These are phyloP conservation scores for Hydrangea macrophylla DNA, from an alignment of 148 eudicot genomes.

Conservation along the genomic window DNA sequence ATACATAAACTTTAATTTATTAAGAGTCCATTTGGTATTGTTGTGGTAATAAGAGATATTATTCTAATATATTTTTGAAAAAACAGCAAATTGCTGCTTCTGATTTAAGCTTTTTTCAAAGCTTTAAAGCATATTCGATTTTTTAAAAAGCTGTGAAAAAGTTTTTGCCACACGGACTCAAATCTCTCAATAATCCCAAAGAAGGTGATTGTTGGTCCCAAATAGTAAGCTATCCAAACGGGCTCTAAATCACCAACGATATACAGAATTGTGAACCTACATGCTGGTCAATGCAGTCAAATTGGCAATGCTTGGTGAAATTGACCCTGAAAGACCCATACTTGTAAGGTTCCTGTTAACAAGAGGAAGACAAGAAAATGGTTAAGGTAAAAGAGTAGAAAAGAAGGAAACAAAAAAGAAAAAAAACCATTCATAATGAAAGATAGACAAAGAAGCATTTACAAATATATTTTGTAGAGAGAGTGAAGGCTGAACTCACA, in stretches of 20 bases:
- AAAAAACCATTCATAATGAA: slow-evolving; percentile 1
- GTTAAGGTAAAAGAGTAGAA: slow-evolving; percentile 2
- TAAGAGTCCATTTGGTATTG: no score
- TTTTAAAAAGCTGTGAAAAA: no score
- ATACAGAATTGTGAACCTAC: slow-evolving; percentile 36
- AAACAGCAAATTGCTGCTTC: no score
- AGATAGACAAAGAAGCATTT: no score
- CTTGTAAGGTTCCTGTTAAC: slow-evolving; percentile 62
- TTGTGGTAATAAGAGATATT: no score
- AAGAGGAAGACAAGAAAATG: slow-evolving; percentile 10
- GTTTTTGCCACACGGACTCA: no score
- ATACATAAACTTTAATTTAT: not conserved
- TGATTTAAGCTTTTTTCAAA: no score
- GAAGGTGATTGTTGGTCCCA: no score
- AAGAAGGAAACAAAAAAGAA: not conserved
- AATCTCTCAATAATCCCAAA: no score
- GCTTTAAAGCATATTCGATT: no score
- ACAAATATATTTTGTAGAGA: not conserved
- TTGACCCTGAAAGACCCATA: slow-evolving; percentile 70
- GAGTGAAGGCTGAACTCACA: slow-evolving; percentile 50
- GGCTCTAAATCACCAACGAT: not conserved
- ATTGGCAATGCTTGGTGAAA: slow-evolving; percentile 64
- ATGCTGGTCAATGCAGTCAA: slow-evolving; percentile 70
- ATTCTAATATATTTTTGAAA: no score
- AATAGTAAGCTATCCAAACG: no score